A percentile compares a stretch with the other conserved stretches of the same genome.
Conservation (phyloP, 306 rosid species). For the Vachellia collinsii region DNA sequence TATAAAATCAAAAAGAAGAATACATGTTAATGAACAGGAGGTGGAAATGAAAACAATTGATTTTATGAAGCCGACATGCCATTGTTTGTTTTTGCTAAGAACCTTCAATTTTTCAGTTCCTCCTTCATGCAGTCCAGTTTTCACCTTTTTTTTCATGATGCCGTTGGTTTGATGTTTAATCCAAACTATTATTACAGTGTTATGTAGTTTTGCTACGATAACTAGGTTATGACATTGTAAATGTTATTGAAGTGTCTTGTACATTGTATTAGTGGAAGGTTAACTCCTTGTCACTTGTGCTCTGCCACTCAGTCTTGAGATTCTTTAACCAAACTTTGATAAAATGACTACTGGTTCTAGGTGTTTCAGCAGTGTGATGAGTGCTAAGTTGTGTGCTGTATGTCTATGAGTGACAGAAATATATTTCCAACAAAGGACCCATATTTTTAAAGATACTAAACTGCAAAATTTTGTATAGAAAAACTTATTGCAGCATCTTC, state of each 20-base stretch:
- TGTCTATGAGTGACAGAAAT: not conserved
- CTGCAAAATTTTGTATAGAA: slow-evolving; percentile 14
- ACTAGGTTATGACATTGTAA: not conserved
- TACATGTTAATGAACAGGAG: not conserved
- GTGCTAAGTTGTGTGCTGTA: slow-evolving; percentile 6
- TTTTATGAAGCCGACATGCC: not conserved
- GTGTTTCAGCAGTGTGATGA: slow-evolving; percentile 28
- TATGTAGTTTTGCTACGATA: not conserved
- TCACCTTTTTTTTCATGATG: not conserved
- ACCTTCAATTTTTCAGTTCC: not conserved
- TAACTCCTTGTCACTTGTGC: not conserved
- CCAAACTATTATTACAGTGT: not conserved
- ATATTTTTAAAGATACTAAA: slow-evolving; percentile 11
- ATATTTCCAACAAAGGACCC: slow-evolving; percentile 12
- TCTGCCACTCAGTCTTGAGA: not conserved
- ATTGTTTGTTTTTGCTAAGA: slow-evolving; percentile 2
- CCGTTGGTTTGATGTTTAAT: slow-evolving; percentile 8
- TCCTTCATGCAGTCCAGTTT: not conserved
- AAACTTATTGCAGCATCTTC: not conserved
- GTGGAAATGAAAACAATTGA: not conserved
- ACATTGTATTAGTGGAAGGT: not conserved
- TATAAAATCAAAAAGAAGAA: not conserved
- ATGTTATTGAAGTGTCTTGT: not conserved
- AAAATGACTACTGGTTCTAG: slow-evolving; percentile 8
- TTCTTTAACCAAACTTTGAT: not conserved